These are phyloP conservation scores for Claviceps quebecensis DNA, from an alignment of 2,329 filamentous ascomycete species.

Conservation along the genomic window DNA sequence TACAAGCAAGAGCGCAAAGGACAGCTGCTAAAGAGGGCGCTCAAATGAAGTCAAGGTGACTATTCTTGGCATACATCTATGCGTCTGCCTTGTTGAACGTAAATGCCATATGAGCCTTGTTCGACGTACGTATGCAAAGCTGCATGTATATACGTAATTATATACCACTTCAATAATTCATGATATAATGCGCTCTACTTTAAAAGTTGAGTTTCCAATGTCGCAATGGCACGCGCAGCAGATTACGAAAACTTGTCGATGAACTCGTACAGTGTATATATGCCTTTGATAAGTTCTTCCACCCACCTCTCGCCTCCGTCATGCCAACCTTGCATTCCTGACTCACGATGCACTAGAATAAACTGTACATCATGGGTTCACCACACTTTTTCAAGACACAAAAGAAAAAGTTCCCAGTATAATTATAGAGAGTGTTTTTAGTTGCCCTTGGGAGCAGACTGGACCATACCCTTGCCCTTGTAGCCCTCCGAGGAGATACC, in stretches of 20 bases:
- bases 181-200: background rate
- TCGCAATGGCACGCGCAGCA: background rate
- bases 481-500: constrained; percentile 72
- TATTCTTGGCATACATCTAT: background rate
- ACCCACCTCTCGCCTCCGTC: constrained; percentile 13
- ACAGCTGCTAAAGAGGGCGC: background rate
- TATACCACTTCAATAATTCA: background rate
- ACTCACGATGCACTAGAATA: constrained; percentile 17
- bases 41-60: background rate
- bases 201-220: background rate
- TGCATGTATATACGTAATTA: background rate
- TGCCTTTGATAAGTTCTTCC: constrained; percentile 15
- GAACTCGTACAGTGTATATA: constrained; percentile 30
- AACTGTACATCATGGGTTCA: constrained; percentile 20
- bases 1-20: background rate
- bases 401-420: constrained; percentile 16
- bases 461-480: constrained; percentile 63
- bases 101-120: too few species aligned
- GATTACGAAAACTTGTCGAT: background rate
- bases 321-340: constrained; percentile 7
- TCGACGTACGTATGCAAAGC: too few species aligned
- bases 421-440: constrained; percentile 20
- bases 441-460: constrained; percentile 45
- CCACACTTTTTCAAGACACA: constrained; percentile 19
- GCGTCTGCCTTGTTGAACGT: too few species aligned